Evolutionary conservation across 805 yeast species (phyloP), one percentile per base, ranked within the genome.

Genomic region (Suhomyces canberraensis): DNA sequence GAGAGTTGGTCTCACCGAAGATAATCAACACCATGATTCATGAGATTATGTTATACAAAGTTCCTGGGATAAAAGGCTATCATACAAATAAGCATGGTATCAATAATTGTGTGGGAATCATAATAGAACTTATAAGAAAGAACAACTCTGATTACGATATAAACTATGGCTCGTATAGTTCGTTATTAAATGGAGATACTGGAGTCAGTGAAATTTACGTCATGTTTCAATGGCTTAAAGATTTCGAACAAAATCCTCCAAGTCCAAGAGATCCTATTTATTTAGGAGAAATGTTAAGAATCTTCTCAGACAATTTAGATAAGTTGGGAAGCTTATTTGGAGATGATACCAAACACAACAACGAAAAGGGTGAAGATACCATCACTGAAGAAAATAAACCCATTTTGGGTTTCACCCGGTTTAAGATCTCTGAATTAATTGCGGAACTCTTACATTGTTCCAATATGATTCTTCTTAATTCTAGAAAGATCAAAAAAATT

Each of bases 371-470:
- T 20, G 22, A 20, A 9, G 22, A 7, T 7, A 20, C 22, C 9
- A 20, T 20, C 8, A 9, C 7, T 7, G 22, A 7, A 20, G 7
- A 39, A 11, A 38, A 44, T 4, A 29, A 25, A 11, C 39, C 52
- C 50, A 89, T 93, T 1, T 64, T 93, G 16, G 98, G 98, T 0
- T 87, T 91, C 58, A 95, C 90, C 50, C 73, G 90, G 45, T 90
- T 93, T 63, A 86, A 89, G 54, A 76, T 93, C 16, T 81, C 95
- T 42, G 99, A 93, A 61, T 67, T 93, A 35, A 78, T 93, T 33
- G 98, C 98, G 0, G 99, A 93, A 54, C 70, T 93, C 27, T 71
- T 93, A 39, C 98, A 93, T 61, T 93, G 99, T 56, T 88, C 96
- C n/a, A 93, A 93, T 62, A 93, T 93, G 98, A 87, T 84, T 0